Evolutionary conservation across 768 basidiomycete species (phyloP).

Genomic region (Tubosaeta sp.): DNA sequence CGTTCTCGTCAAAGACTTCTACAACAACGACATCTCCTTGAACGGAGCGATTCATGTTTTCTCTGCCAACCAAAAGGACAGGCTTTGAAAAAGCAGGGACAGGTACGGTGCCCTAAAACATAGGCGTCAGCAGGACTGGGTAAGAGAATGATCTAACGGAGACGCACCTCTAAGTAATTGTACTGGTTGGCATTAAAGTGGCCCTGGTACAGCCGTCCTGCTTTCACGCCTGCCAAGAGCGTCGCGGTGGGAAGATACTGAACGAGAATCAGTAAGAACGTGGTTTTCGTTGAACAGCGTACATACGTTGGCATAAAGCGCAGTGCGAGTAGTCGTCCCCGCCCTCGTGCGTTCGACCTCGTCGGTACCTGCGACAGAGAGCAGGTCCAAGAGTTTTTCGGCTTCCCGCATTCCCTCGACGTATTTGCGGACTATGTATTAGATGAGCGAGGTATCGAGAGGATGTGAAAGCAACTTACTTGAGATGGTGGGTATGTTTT

Average conservation of each 20-base stretch:
- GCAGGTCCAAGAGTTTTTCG: conserved; percentile 70
- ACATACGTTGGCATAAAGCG: conserved; percentile 72
- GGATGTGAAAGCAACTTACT: conserved; percentile 36
- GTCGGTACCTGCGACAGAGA: conserved; percentile 64
- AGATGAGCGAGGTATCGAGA: background rate
- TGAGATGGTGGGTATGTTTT: conserved; percentile 58
- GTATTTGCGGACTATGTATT: conserved; percentile 63
- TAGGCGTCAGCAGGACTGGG: background rate
- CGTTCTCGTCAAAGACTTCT: conserved; percentile 76
- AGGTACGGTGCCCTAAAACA: conserved; percentile 68
- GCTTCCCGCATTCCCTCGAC: conserved; percentile 69
- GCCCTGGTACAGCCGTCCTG: conserved; percentile 82
- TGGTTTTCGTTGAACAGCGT: background rate
- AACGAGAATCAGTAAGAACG: background rate
- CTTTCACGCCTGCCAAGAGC: conserved; percentile 78
- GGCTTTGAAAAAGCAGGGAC: conserved; percentile 72
- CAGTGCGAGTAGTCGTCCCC: conserved; percentile 46
- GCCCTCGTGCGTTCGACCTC: conserved; percentile 62
- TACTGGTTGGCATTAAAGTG: conserved; percentile 94
- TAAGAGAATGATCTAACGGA: background rate
- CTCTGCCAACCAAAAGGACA: conserved; percentile 78
- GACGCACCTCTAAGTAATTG: conserved; percentile 84
- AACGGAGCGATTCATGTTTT: conserved; percentile 94
- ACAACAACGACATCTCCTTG: conserved; percentile 92
- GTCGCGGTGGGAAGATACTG: conserved; percentile 78